A percentile compares a stretch with the other conserved stretches of the same genome.
These are phyloP conservation scores for Nigrospora oryzae DNA, from an alignment of 2,329 filamentous ascomycete species.

Conservation along the genomic window DNA sequence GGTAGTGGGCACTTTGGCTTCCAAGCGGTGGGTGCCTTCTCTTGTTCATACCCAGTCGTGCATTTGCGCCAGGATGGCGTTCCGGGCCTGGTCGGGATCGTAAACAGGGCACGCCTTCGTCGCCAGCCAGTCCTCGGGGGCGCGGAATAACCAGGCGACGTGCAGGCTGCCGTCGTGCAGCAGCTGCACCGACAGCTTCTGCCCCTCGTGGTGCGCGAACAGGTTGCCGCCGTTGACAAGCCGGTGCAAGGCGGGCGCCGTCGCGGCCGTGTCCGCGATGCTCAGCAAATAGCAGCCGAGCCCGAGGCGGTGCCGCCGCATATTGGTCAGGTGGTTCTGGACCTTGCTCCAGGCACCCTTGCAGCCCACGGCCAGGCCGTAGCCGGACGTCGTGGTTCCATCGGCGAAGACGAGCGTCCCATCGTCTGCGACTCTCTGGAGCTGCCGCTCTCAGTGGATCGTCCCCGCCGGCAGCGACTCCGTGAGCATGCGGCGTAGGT, in stretches of 20 bases:
- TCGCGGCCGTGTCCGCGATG: conserved; percentile 29
- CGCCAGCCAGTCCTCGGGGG: conserved; percentile 26
- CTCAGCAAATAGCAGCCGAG: conserved; percentile 32
- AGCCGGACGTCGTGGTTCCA: conserved; percentile 20
- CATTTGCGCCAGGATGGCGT: conserved; percentile 25
- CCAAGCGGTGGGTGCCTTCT: too few species aligned
- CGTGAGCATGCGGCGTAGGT: conserved; percentile 33
- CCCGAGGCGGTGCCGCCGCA: conserved; percentile 35
- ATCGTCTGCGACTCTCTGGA: conserved; percentile 26
- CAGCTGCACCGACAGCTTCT: conserved; percentile 31
- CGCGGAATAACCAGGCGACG: conserved; percentile 26
- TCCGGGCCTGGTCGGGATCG: conserved; percentile 27
- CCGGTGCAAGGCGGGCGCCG: conserved; percentile 31
- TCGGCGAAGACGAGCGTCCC: conserved; percentile 29
- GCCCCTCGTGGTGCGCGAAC: conserved; percentile 33
- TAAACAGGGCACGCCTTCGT: conserved; percentile 34
- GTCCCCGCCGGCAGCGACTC: conserved; percentile 33
- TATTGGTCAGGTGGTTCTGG: conserved; percentile 21
- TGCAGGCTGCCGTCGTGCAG: conserved; percentile 40
- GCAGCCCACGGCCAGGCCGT: conserved; percentile 27
- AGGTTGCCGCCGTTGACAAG: conserved; percentile 37
- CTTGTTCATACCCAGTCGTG: conserved; percentile 22
- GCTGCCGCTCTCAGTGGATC: conserved; percentile 36
- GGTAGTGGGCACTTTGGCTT: too few species aligned
- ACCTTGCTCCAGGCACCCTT: conserved; percentile 29